Evolutionary conservation across 73 alveolate genomes (phyloP).

Genomic region (Paramecium sexaurelia): DNA sequence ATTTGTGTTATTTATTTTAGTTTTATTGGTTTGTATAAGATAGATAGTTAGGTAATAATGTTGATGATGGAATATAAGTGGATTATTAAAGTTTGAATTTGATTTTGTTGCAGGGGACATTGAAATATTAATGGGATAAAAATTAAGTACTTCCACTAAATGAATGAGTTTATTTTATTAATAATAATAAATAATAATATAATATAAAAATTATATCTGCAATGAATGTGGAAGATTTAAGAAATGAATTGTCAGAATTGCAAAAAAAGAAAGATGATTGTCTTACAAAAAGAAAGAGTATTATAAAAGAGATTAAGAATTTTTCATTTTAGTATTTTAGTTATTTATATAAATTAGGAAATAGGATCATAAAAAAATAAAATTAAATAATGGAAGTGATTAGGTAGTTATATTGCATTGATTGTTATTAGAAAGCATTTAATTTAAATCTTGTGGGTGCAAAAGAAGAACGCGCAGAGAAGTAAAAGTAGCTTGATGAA

Average conservation of each 20-base stretch:
- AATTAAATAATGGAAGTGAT: not conserved
- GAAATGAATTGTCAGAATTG: not conserved
- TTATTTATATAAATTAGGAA: not conserved
- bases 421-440: not conserved
- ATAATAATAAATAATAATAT: not conserved
- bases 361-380: not conserved
- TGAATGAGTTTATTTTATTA: not conserved
- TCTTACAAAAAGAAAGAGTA: not conserved
- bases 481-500: slow-evolving; percentile 63
- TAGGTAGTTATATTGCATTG: not conserved
- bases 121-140: not conserved
- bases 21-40: not conserved
- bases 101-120: not conserved
- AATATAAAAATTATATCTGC: not conserved
- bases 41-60: not conserved
- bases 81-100: not conserved
- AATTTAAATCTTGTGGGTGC: not conserved
- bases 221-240: slow-evolving; percentile 54
- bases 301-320: slow-evolving; percentile 18
- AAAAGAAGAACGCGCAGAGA: slow-evolving; percentile 46
- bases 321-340: not conserved
- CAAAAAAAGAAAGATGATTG: not conserved
- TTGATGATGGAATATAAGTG: not conserved
- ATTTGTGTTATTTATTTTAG: not conserved
- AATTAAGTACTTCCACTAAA: not conserved